Base-by-base conservation (phyloP, 192 early-diverging fungal species). In the Piromyces sp. region DNA sequence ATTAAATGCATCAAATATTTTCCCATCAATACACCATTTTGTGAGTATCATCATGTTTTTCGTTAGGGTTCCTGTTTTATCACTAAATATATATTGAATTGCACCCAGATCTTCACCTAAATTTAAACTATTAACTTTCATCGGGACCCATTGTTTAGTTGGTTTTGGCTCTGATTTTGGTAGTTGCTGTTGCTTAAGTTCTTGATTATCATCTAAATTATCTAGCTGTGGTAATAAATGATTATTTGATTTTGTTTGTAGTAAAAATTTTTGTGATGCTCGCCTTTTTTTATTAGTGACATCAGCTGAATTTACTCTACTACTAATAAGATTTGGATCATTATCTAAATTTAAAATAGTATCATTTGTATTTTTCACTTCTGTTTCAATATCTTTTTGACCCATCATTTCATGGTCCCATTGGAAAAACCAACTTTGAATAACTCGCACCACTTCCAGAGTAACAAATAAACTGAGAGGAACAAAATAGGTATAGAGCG, bases 41-140 rank as follows among this genome's bases (percentile, higher is more conserved):
- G 80, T n/a, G 9, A 31, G 11, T n/a, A 38, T 31, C 80, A 38
- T 80, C n/a, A 38, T 29, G 29, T 80, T 80, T 31, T 38, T 80
- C 1, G 80, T 38, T n/a, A 38, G n/a, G 0, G 80, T 80, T 9
- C 80, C 80, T 1, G 97, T 99, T 81, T 99, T 99, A 87, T 99
- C 97, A 37, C 93, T 94, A 84, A 99, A 98, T 16, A 98, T 91
- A 87, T 98, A 98, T 85, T 97, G 94, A 42, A 99, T 95, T 84
- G 96, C 94, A 13, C 96, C 96, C 15, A 98, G 85, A 85, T 98
- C 96, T 82, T 98, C 96, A 30, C 29, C 36, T 31, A 36, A n/a
- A 68, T 68, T 68, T 68, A 68, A 68, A 68, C 51, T 68, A 68
- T 68, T 68, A 9, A 68, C 51, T 68, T 68, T 68, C 51, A 68